Percentiles rank a stretch among this genome's conserved stretches.
Conservation (phyloP, 1,139 yeast species). For the Blastobotrys serpentis region DNA sequence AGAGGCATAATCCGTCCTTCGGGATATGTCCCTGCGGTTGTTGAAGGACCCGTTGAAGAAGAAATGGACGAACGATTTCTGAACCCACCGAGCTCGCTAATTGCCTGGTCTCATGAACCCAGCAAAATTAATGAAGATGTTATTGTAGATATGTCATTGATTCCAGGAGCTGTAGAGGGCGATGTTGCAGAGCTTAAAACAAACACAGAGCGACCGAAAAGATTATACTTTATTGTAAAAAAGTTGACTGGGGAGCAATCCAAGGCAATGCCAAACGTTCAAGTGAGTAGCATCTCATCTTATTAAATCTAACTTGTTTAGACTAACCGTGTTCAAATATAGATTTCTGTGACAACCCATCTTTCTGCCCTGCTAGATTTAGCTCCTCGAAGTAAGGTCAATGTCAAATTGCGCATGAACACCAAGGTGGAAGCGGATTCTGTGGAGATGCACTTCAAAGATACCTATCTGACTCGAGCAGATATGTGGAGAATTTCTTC, state of each 20-base stretch:
- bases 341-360: conserved; percentile 64
- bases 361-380: conserved; percentile 62
- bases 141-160: conserved; percentile 53
- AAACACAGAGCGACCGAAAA: conserved; percentile 33
- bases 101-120: conserved; percentile 67
- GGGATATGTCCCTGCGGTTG: conserved; percentile 30
- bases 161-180: conserved; percentile 68
- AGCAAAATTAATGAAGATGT: conserved; percentile 60
- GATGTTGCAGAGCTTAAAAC: conserved; percentile 67
- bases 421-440: conserved; percentile 68
- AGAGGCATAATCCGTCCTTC: conserved; percentile 20
- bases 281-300: no score
- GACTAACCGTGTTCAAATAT: no score
- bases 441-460: conserved; percentile 78
- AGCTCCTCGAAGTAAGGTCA: conserved; percentile 62
- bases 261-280: conserved; percentile 34
- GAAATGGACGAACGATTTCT: conserved; percentile 22
- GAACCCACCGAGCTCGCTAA: conserved; percentile 25
- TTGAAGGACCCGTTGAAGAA: conserved; percentile 8
- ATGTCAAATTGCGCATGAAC: conserved; percentile 50
- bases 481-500: conserved; percentile 90
- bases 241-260: conserved; percentile 38
- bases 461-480: conserved; percentile 78
- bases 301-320: no score
- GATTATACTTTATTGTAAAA: conserved; percentile 48